Base-by-base conservation (phyloP, 2,329 filamentous ascomycete genomes). In the Fusarium dimerum region DNA sequence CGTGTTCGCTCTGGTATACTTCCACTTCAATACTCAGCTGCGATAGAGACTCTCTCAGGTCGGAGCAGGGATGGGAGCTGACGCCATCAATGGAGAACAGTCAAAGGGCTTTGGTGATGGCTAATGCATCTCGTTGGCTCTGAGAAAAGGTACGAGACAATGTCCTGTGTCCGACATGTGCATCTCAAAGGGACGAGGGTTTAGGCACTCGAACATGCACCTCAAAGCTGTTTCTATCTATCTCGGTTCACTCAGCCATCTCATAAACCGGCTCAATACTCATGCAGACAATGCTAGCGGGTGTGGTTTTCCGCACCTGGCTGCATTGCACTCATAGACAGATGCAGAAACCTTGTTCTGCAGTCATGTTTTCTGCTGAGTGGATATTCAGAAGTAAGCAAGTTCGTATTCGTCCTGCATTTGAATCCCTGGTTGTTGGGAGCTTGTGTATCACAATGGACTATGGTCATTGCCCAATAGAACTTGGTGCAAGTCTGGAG, bases 341-440 rank as follows among this genome's bases (percentile, higher is more conserved):
- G 16, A 39, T 32, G 47, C 20, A 26, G 20, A 26, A 5, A 7
- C 20, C 20, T 26, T 26, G 20, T 26, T 26, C 20, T 26, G 20
- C 5, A 4, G 20, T 26, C 20, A 7, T 26, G 20, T 26, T 7
- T 26, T 26, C 20, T 26, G 20, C 7, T 26, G 20, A 26, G 7
- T 26, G 20, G 7, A 26, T 7, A 7, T 4, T 26, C 7, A 26
- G 4, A 26, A 26, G 20, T 26, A 26, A 26, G 20, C n/a, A 26
- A 26, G 20, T 57, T 65, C 63, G 61, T 65, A 60, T 64, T 56
- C 43, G 44, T 44, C 42, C 45, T 47, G 45, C 47, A 26, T 48
- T 39, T 49, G 45, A 36, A 50, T 15, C 38, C 32, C 50, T 41
- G 16, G 30, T 50, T 52, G 47, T 20, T 52, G 32, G 32, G 32